Evolutionary conservation across 208 protist genomes (phyloP).

Genomic region (Trypanosoma scelopori): DNA sequence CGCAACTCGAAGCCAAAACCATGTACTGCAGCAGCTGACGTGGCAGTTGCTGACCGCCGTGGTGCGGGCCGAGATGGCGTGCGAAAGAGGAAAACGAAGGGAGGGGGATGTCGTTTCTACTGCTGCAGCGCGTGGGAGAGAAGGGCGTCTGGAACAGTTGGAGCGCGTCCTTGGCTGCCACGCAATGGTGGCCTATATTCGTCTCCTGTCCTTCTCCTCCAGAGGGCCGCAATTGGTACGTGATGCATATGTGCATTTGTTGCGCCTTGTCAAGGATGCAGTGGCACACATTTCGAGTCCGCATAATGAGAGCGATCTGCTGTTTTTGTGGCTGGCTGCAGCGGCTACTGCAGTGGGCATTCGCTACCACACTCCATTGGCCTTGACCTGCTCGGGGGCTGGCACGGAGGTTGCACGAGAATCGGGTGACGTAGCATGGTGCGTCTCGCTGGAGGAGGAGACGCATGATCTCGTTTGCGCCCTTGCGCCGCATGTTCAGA

Average conservation of each 20-base stretch:
- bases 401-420: background rate
- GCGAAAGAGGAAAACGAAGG: slow-evolving; percentile 2
- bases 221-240: background rate
- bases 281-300: background rate
- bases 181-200: slow-evolving; percentile 23
- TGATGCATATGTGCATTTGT: slow-evolving; percentile 13
- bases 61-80: background rate
- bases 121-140: background rate
- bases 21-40: slow-evolving; percentile 5
- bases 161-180: slow-evolving; percentile 22
- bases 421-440: background rate
- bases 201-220: slow-evolving; percentile 6
- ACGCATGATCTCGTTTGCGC: slow-evolving; percentile 2
- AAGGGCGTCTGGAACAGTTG: slow-evolving; percentile 3
- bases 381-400: slow-evolving; percentile 2
- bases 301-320: slow-evolving; percentile 18
- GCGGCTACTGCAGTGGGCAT: slow-evolving; percentile 11
- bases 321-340: slow-evolving; percentile 31
- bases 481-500: slow-evolving; percentile 16
- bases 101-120: background rate
- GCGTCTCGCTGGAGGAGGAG: slow-evolving; percentile 1
- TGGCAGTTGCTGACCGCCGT: slow-evolving; percentile 12
- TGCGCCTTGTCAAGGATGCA: background rate
- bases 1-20: background rate
- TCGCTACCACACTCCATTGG: slow-evolving; percentile 1